Base-by-base conservation (phyloP, 2,329 filamentous ascomycete species). In the Colletotrichum lini region DNA sequence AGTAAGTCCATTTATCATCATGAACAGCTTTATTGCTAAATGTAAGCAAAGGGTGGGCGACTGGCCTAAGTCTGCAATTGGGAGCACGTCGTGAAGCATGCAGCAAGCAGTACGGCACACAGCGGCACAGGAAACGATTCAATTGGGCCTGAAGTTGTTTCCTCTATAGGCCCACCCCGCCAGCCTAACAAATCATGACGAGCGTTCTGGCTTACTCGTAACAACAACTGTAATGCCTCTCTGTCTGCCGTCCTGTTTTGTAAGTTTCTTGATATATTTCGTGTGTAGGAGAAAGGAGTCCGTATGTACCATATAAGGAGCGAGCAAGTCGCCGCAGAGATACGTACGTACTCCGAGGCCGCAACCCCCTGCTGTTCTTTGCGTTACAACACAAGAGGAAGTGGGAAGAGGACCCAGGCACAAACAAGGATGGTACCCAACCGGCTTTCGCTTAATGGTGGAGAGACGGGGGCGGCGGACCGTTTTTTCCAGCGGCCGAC, bases 371-470 rank as follows among this genome's bases (percentile, higher is more conserved):
- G 60, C n/a, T 47, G 9, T 38, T 26, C 47, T 7, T 21, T 16
- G 18, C 13, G 60, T 63, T 53, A 63, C 60, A 63, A 63, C 60
- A 63, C 59, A 63, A 63, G 47, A 53, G 47, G 21, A 21, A 38
- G n/a, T 47, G 60, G 21, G 35, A 26, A 63, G 38, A 26, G n/a
- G 8, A 7, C n/a, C 38, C 12, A 30, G 13, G 15, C n/a, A 26
- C 23, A 16, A 9, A n/a, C 4, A 30, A 38, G 52, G 35, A 40
- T 10, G 53, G 30, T 56, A 21, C 21, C 53, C 30, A 38, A 56
- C 40, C 40, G 35, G 18, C 35, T 40, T 56, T 40, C 35, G 35
- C 35, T 38, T 38, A 38, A 38, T 38, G 2, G 35, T 38, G 35
- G 35, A 10, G 21, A 15, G 15, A n/a, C 26, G 30, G 53, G 8